A percentile compares a stretch with the other conserved stretches of the same genome.
Evolutionary conservation across 2,329 filamentous ascomycete species (phyloP).

Genomic region (Epicoccum sorghinum): DNA sequence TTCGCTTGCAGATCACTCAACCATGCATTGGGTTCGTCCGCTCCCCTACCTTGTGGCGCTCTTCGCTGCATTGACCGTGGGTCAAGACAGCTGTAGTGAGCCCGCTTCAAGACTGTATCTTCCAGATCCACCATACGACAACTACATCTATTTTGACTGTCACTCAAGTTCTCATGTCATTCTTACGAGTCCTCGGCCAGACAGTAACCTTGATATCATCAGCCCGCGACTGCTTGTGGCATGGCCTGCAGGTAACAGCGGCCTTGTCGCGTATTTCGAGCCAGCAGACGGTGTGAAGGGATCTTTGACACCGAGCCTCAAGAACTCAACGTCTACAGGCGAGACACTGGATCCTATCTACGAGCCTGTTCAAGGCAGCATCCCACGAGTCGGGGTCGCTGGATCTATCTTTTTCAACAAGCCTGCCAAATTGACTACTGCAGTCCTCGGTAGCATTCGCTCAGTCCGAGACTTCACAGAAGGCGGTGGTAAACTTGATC

Average conservation of each 20-base stretch:
- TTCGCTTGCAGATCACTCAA: too few relatives aligned
- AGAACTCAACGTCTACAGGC: conserved; percentile 55
- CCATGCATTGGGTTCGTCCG: not conserved
- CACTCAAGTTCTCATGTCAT: conserved; percentile 65
- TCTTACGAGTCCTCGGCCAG: conserved; percentile 62
- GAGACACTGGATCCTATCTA: conserved; percentile 58
- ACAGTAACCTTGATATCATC: conserved; percentile 62
- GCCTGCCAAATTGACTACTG: conserved; percentile 60
- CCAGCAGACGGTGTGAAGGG: conserved; percentile 61
- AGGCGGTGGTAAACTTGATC: conserved; percentile 57
- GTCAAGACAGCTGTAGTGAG: conserved; percentile 18
- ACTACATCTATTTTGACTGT: conserved; percentile 71
- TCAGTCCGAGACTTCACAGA: conserved; percentile 69
- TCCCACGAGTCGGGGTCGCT: conserved; percentile 60
- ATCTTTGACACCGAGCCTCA: conserved; percentile 58
- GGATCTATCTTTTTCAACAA: conserved; percentile 63
- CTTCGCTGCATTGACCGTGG: not conserved
- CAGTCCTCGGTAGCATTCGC: conserved; percentile 67
- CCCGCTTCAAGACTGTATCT: conserved; percentile 49
- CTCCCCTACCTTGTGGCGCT: not conserved
- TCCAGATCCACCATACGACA: conserved; percentile 65
- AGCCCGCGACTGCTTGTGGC: conserved; percentile 64
- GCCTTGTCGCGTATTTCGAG: conserved; percentile 62
- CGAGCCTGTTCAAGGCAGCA: conserved; percentile 30
- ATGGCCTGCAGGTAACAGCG: conserved; percentile 71